These are phyloP conservation scores for Kockovaella imperatae DNA, from an alignment of 768 basidiomycete genomes.

Conservation along the genomic window DNA sequence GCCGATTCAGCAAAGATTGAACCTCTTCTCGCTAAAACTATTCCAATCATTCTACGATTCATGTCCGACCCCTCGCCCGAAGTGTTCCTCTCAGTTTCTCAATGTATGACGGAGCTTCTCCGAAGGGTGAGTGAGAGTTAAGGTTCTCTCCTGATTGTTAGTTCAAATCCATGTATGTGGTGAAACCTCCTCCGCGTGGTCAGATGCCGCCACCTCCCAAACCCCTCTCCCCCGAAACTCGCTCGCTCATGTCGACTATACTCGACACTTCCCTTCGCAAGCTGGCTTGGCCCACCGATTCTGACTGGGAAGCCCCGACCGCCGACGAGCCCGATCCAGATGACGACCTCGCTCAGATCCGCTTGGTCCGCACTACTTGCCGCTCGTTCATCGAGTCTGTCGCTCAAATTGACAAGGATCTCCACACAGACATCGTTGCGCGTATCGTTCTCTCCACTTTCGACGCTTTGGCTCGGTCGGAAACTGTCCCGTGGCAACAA, in stretches of 20 bases:
- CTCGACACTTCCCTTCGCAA: slow-evolving; percentile 73
- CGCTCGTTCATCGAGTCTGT: slow-evolving; percentile 62
- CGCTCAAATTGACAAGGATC: slow-evolving; percentile 70
- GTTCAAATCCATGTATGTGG: slow-evolving; percentile 62
- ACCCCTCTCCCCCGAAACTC: slow-evolving; percentile 56
- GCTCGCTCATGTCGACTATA: slow-evolving; percentile 68
- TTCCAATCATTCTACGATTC: slow-evolving; percentile 79
- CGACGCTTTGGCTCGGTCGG: slow-evolving; percentile 56
- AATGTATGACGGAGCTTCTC: slow-evolving; percentile 67
- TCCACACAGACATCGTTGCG: slow-evolving; percentile 71
- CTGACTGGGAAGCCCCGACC: slow-evolving; percentile 58
- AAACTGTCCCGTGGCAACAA: slow-evolving; percentile 75
- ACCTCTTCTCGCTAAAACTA: slow-evolving; percentile 56
- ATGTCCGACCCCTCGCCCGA: slow-evolving; percentile 86
- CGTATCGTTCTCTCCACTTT: slow-evolving; percentile 68
- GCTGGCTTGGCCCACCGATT: slow-evolving; percentile 64
- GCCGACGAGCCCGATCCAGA: slow-evolving; percentile 61
- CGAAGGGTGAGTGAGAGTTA: slow-evolving; percentile 54
- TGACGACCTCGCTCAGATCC: slow-evolving; percentile 75
- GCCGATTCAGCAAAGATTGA: too few species aligned
- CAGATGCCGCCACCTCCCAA: slow-evolving; percentile 36
- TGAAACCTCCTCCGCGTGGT: slow-evolving; percentile 40
- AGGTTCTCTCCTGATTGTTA: slow-evolving; percentile 38
- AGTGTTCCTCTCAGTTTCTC: slow-evolving; percentile 75
- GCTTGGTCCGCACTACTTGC: slow-evolving; percentile 62